Evolutionary conservation across 2,329 filamentous ascomycete species (phyloP), one percentile per base, ranked within the genome.

Genomic region (Ramularia collo-cygni): DNA sequence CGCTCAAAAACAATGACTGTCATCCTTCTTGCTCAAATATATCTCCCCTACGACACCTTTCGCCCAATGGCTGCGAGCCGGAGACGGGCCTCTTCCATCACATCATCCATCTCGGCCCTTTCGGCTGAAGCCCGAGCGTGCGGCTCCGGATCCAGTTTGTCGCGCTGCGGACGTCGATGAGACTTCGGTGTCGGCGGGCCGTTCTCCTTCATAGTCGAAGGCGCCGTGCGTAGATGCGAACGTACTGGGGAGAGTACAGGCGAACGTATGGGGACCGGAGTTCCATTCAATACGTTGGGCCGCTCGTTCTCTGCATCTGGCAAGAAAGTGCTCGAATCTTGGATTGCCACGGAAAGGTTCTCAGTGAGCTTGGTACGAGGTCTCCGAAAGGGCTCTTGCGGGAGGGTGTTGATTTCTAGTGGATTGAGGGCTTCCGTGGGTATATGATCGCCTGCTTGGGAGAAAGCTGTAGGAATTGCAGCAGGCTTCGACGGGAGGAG

Each of bases 401-500:
- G 44, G 8, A 56, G 38, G 5, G 45, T 52, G 35, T 59, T 59
- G 35, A 55, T 48, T 35, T 45, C 55, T 18, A 59, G 48, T 14
- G 54, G 46, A 31, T 54, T 50, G 4, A 60, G 46, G n/a, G 46
- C 40, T 8, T 42, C 42, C 4, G 49, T 54, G n/a, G 50, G 52
- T 26, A 48, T 51, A 7, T 52, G 52, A 16, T 43, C 45, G 31
- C 14, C 35, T 27, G 40, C 46, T 19, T 45, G 47, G 18, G 42
- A 47, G n/a, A n/a, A n/a, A n/a, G n/a, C n/a, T 17, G 39, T 21
- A 19, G 42, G 38, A 24, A 21, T 27, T 16, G 39, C 34, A 12
- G 48, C 46, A 2, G 34, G 19, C 21, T 45, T 28, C 3, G 28
- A 35, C 12, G 32, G 35, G 4, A 37, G 43, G 8, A 40, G 35